A percentile compares a stretch with the other conserved stretches of the same genome.
These are phyloP conservation scores for Fraxinus albicans DNA, from an alignment of 305 asterid species.

Conservation along the genomic window DNA sequence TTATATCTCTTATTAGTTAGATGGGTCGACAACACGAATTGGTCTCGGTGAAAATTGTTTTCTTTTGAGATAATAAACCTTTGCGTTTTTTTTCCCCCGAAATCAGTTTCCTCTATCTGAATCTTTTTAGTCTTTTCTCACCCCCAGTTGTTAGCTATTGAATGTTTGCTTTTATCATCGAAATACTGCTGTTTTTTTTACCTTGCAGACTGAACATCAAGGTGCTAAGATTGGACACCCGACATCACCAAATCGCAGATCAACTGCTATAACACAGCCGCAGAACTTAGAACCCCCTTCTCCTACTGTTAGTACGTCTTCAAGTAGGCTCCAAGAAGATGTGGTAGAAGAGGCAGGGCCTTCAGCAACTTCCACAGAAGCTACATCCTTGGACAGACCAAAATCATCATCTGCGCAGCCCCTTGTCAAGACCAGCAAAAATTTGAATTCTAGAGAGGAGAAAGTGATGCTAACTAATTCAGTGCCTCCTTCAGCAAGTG, in stretches of 20 bases:
- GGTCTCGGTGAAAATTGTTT: neutral
- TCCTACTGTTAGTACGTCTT: slow-evolving; percentile 33
- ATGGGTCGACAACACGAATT: neutral
- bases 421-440: slow-evolving; percentile 29
- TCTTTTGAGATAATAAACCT: neutral
- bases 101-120: neutral
- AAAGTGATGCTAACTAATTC: slow-evolving; percentile 45
- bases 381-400: slow-evolving; percentile 36
- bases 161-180: neutral
- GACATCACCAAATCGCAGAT: slow-evolving; percentile 35
- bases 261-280: slow-evolving; percentile 31
- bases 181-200: neutral
- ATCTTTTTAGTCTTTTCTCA: neutral
- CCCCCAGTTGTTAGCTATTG: neutral
- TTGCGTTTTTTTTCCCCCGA: neutral
- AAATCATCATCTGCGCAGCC: slow-evolving; percentile 42
- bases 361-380: slow-evolving; percentile 16
- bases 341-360: slow-evolving; percentile 41
- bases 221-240: slow-evolving; percentile 38
- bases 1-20: neutral
- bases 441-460: slow-evolving; percentile 34
- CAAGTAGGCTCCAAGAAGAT: slow-evolving; percentile 50
- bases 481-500: slow-evolving; percentile 35
- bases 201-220: slow-evolving; percentile 42
- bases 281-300: slow-evolving; percentile 43